Evolutionary conservation across 768 basidiomycete species (phyloP), one percentile per base, ranked within the genome.

Genomic region (Suillus subluteus): DNA sequence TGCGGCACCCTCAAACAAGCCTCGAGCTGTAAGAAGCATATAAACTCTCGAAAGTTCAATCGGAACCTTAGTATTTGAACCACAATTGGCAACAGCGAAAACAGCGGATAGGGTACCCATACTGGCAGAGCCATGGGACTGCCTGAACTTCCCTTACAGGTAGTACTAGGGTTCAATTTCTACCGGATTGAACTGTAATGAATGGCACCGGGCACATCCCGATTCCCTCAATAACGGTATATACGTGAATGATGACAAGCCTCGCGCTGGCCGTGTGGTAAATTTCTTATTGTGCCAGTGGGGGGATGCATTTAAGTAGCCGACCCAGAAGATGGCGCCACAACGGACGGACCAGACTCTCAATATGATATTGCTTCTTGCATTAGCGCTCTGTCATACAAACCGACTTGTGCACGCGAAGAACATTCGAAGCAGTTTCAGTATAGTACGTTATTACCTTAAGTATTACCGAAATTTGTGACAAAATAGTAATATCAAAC

Each of bases 61-160:
- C 37, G 58, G 58, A 59, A 59, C 40, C 58, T 23, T 40, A 40
- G 23, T 26, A 26, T 65, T 26, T 62, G 54, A 50, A 30, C 54
- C 55, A 37, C 61, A 67, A 67, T 50, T 4, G 54, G 59, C 23
- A 65, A 54, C 44, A 40, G 68, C 75, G 71, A 76, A 72, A 74
- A 71, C 37, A 62, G 65, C 76, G 74, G 43, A 18, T 18, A 18
- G 43, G 18, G 0, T 1, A 15, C 13, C 26, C 4, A 15, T 5
- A 35, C 35, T 35, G 35, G 6, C 67, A 56, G 41, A 56, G 38
- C 62, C n/a, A 46, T 46, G 44, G 55, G 12, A 59, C 35, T 35
- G 35, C 35, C 35, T 35, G 35, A 35, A 35, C 35, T 35, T 35
- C 4, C 35, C 35, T 35, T 35, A 35, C 35, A 35, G 35, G 35